phyloP scores from a whole-genome alignment of 768 basidiomycete species.

The Cantharellus cinnabarinus region DNA sequence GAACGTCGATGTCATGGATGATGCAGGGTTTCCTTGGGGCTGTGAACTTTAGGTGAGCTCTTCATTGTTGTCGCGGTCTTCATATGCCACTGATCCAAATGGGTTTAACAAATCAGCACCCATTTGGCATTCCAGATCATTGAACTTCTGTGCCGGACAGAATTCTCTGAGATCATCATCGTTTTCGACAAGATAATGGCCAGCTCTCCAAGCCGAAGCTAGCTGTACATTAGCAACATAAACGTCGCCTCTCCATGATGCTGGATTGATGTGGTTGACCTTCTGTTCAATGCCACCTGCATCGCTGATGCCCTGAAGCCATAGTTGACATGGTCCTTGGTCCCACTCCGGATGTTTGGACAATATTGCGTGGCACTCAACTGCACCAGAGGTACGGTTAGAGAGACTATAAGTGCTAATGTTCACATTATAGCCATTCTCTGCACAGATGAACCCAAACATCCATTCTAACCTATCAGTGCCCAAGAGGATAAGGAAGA shows the following conservation, averaged over 20 bases:
- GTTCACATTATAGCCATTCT: constrained; percentile 12
- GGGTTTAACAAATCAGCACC: too few relatives aligned
- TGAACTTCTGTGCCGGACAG: too few relatives aligned
- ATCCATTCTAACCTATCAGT: constrained; percentile 19
- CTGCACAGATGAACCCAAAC: constrained; percentile 12
- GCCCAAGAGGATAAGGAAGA: constrained; percentile 21
- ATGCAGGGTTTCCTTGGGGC: too few relatives aligned
- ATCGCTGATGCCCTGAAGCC: constrained; percentile 12
- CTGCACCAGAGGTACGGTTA: constrained; percentile 15
- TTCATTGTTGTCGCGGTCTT: too few relatives aligned
- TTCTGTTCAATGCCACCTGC: neutral
- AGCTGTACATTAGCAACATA: neutral
- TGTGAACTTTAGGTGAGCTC: too few relatives aligned
- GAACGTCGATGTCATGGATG: too few relatives aligned
- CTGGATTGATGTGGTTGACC: neutral
- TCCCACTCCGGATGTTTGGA: constrained; percentile 23
- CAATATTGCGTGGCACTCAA: constrained; percentile 20
- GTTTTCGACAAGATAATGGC: too few relatives aligned
- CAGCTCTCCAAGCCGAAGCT: constrained; percentile 10
- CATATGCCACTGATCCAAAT: too few relatives aligned
- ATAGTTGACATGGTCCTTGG: constrained; percentile 17
- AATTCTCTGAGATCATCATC: too few relatives aligned
- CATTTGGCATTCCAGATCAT: too few relatives aligned
- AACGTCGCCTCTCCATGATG: neutral
- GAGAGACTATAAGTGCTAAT: constrained; percentile 13